Evolutionary conservation across 176 grass and related monocot genomes (phyloP).

Genomic region (Zea luxurians): DNA sequence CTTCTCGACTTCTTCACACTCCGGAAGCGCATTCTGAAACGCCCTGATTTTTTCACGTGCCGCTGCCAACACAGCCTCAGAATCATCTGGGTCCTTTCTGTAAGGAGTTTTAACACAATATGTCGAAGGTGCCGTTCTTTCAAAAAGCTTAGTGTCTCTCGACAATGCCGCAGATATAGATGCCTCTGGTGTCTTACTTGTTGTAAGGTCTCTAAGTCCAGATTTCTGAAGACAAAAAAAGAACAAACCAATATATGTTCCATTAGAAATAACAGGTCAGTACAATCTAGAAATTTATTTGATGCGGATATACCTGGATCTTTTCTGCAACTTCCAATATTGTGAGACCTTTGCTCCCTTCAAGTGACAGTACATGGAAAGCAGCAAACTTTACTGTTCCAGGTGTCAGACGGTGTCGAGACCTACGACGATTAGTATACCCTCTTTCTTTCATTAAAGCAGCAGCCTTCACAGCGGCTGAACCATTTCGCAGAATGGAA

Average conservation of each 20-base stretch:
- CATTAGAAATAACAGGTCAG: no score
- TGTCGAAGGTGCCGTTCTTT: constrained; percentile 87
- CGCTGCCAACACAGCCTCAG: constrained; percentile 62
- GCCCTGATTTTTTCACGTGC: constrained; percentile 82
- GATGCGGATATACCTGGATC: no score
- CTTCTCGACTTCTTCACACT: constrained; percentile 73
- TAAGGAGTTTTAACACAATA: constrained; percentile 86
- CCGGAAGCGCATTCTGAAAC: constrained; percentile 74
- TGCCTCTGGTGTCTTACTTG: constrained; percentile 95
- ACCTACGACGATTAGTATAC: no score
- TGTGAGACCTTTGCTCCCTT: no score
- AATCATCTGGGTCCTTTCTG: constrained; percentile 81
- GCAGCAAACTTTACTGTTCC: no score
- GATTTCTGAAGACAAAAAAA: constrained; percentile 58
- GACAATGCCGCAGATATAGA: constrained; percentile 95
- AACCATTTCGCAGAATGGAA: constrained; percentile 71
- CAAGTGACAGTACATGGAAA: no score
- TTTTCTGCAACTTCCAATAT: no score
- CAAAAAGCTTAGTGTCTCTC: constrained; percentile 88
- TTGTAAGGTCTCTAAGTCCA: constrained; percentile 90
- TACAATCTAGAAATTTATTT: no score
- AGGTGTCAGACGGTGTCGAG: no score
- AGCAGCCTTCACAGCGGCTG: constrained; percentile 73
- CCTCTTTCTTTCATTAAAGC: constrained; percentile 34
- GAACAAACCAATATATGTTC: no score